Percentiles rank a stretch among this genome's conserved stretches.
Conservation (phyloP, 164 flowering plant genomes). For the Pachysandra terminalis region DNA sequence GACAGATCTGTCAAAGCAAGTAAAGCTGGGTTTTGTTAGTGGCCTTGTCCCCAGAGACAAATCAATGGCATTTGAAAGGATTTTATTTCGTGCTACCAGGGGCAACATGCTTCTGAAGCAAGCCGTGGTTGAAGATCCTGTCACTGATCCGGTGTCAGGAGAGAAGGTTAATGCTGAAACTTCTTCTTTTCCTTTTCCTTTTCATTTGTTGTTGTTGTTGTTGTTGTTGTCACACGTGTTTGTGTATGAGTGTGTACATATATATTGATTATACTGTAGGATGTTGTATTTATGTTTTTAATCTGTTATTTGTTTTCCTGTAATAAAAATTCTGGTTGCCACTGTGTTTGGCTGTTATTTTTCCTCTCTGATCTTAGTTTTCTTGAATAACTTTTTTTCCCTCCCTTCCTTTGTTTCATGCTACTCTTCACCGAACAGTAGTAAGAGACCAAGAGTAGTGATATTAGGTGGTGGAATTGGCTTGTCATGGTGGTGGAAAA, state of each 20-base stretch:
- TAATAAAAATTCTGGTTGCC: not conserved
- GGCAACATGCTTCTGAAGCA: constrained; percentile 88
- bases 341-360: not conserved
- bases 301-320: not conserved
- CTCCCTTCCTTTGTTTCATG: too few species aligned
- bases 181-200: too few species aligned
- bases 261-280: not conserved
- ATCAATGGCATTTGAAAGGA: constrained; percentile 93
- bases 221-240: too few species aligned
- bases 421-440: too few species aligned
- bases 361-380: not conserved
- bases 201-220: too few species aligned
- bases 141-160: constrained; percentile 86
- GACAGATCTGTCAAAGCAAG: constrained; percentile 73
- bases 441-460: too few species aligned
- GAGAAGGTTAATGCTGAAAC: constrained; percentile 64
- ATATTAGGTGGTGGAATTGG: too few species aligned
- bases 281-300: not conserved
- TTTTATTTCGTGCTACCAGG: constrained; percentile 95
- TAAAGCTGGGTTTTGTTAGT: constrained; percentile 78
- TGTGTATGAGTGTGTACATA: not conserved
- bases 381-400: not conserved
- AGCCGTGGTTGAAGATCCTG: constrained; percentile 65
- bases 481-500: too few species aligned
- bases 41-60: constrained; percentile 94